Evolutionary conservation across 192 early-diverging fungal species (phyloP).

Genomic region (Entomortierella chlamydospora): DNA sequence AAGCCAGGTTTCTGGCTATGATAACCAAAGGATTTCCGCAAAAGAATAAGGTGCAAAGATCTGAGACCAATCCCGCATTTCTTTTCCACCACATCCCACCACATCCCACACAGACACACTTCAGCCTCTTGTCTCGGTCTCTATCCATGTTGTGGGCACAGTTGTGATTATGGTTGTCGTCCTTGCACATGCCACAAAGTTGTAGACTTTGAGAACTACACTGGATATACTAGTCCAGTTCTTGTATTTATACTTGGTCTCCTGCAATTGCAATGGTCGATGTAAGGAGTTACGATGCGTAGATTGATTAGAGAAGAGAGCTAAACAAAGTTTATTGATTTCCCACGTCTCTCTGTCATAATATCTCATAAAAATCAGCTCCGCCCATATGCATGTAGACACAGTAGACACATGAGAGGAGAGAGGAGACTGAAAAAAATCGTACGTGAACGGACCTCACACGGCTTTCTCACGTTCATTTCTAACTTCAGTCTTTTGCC

Average conservation of each 20-base stretch:
- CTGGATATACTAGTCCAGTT: constrained; percentile 51
- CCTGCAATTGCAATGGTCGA: constrained; percentile 54
- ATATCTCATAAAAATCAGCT: constrained; percentile 15
- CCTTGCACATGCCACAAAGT: constrained; percentile 32
- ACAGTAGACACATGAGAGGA: no score
- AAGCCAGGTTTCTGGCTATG: no score
- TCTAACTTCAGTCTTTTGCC: constrained; percentile 48
- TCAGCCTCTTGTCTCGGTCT: constrained; percentile 48
- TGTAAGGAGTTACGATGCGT: constrained; percentile 54
- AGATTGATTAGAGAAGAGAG: constrained; percentile 17
- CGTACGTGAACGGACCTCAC: constrained; percentile 52
- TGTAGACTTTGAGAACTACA: constrained; percentile 43
- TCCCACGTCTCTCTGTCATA: no score
- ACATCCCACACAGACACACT: no score
- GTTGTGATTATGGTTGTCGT: constrained; percentile 33
- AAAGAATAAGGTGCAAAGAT: no score
- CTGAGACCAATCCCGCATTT: no score
- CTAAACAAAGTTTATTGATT: no score
- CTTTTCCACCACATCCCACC: no score
- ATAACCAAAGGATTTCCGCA: no score
- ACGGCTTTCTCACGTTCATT: constrained; percentile 53
- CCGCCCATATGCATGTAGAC: constrained; percentile 56
- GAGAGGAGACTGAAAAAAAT: no score
- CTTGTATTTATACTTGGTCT: constrained; percentile 57
- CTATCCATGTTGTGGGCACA: constrained; percentile 46